Conservation (phyloP, 1,139 yeast genomes). For the Candida dubliniensis region DNA sequence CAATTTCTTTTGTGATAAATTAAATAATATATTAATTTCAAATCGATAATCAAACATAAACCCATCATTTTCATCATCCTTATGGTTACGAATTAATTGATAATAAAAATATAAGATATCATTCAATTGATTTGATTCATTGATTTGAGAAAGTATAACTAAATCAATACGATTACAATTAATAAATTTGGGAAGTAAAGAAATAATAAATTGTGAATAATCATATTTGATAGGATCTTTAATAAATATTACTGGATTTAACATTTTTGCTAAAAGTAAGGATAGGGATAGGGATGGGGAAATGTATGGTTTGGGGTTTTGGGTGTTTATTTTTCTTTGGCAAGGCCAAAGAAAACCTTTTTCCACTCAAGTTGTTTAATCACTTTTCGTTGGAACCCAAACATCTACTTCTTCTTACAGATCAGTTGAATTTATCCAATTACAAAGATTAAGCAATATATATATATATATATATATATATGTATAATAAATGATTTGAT, state of each 20-base stretch:
- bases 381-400: too few species aligned
- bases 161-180: constrained; percentile 23
- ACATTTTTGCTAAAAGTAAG: constrained; percentile 5
- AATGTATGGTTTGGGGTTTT: too few species aligned
- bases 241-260: constrained; percentile 24
- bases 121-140: constrained; percentile 25
- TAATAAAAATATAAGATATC: constrained; percentile 29
- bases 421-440: too few species aligned
- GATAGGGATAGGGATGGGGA: too few species aligned
- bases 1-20: constrained; percentile 10
- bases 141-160: constrained; percentile 20
- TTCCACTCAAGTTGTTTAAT: too few species aligned
- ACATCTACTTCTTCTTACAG: too few species aligned
- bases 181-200: constrained; percentile 3
- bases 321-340: too few species aligned
- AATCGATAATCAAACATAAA: constrained; percentile 24
- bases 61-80: constrained; percentile 9
- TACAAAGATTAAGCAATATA: too few species aligned
- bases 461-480: too few species aligned
- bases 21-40: constrained; percentile 35
- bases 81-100: constrained; percentile 22
- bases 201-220: constrained; percentile 23
- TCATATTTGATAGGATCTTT: constrained; percentile 25
- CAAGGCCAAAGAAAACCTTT: too few species aligned
- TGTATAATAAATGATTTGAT: too few species aligned